A percentile compares a stretch with the other conserved stretches of the same genome.
Conservation (phyloP, 441 rosid species). For the Hypseocharis bilobata region DNA sequence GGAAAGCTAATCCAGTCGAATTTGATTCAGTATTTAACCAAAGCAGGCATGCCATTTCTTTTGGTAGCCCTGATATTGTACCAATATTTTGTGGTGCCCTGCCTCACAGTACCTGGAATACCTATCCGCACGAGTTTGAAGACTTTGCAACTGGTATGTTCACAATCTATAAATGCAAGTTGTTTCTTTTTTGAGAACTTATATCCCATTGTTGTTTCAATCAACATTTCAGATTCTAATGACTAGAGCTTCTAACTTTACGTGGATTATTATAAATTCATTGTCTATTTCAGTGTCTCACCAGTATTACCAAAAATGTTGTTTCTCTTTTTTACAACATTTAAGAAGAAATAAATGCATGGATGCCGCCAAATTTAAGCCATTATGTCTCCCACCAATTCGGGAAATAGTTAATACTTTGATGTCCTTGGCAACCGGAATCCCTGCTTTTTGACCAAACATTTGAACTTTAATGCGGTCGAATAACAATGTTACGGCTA, state of each 20-base stretch:
- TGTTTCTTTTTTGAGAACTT: conserved; percentile 1
- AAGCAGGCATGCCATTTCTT: conserved; percentile 75
- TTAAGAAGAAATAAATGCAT: not conserved
- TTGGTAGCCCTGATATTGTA: conserved; percentile 89
- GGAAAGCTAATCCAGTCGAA: conserved; percentile 98
- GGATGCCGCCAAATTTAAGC: not conserved
- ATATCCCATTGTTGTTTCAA: not conserved
- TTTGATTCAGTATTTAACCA: conserved; percentile 89
- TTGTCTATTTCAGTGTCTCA: not conserved
- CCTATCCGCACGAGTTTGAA: conserved; percentile 84
- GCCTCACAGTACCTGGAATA: conserved; percentile 75
- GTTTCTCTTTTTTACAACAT: not conserved
- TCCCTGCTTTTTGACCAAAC: not conserved
- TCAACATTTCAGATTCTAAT: not conserved
- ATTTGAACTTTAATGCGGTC: not conserved
- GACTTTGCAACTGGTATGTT: conserved; percentile 87
- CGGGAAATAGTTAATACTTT: not conserved
- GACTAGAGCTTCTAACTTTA: not conserved
- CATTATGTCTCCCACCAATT: not conserved
- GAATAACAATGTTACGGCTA: not conserved
- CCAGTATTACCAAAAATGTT: not conserved
- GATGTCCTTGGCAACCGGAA: not conserved
- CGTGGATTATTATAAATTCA: not conserved
- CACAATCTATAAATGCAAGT: conserved; percentile 10
- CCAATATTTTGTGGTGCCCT: conserved; percentile 86